Conservation (phyloP, 352 stramenopile species). For the Globisporangium paroecandrum region DNA sequence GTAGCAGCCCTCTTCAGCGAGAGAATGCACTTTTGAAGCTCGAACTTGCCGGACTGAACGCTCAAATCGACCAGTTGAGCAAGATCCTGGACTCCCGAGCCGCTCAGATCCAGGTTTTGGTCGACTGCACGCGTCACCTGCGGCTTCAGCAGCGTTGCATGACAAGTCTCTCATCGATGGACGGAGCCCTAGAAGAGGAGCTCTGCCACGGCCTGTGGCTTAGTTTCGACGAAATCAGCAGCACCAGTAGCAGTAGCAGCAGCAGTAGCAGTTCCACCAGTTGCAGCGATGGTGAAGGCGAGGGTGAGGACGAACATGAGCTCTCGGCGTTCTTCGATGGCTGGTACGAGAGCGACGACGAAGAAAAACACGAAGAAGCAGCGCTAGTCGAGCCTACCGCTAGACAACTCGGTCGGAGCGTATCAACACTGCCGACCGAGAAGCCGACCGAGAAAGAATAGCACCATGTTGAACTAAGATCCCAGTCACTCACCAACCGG, state of each 20-base stretch:
- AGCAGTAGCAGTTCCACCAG: neutral
- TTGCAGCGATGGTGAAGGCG: neutral
- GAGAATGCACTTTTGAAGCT: conserved; percentile 13
- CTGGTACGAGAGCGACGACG: conserved; percentile 5
- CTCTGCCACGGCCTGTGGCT: neutral
- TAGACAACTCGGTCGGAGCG: neutral
- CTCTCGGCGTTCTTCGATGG: conserved; percentile 2
- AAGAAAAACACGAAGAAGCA: neutral
- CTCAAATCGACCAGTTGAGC: neutral
- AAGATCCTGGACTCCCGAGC: neutral
- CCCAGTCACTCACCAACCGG: neutral
- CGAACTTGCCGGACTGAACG: neutral
- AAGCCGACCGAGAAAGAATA: neutral
- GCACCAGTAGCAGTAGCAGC: neutral
- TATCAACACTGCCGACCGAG: neutral
- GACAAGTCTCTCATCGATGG: conserved; percentile 12
- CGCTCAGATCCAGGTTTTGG: conserved; percentile 9
- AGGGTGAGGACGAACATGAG: neutral
- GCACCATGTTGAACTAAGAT: neutral
- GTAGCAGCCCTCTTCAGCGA: neutral
- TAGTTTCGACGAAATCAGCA: neutral
- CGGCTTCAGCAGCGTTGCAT: conserved; percentile 3
- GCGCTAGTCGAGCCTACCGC: neutral
- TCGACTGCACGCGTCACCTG: conserved; percentile 5
- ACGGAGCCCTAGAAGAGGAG: neutral